These are phyloP conservation scores for Chytriomyces sp. DNA, from an alignment of 192 early-diverging fungal genomes.

Conservation along the genomic window DNA sequence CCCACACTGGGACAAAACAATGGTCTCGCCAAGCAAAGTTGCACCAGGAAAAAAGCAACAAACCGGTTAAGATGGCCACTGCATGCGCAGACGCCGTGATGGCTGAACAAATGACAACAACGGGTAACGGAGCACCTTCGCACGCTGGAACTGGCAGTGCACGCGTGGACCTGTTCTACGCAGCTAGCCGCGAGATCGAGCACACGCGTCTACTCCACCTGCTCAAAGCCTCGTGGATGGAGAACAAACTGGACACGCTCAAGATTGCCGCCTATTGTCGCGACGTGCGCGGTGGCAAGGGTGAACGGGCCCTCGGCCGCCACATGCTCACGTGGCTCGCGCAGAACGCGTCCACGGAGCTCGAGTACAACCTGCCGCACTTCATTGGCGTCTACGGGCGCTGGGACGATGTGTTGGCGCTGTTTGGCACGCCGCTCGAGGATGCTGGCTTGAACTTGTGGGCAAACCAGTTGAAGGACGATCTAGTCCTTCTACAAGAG, in stretches of 20 bases:
- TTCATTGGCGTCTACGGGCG: slow-evolving; percentile 13
- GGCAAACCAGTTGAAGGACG: slow-evolving; percentile 3
- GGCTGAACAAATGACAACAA: too few relatives aligned
- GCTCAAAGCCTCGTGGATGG: not conserved
- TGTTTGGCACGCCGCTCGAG: slow-evolving; percentile 12
- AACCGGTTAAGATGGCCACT: too few relatives aligned
- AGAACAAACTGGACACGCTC: slow-evolving; percentile 10
- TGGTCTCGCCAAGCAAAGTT: too few relatives aligned
- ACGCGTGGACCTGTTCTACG: slow-evolving; percentile 28
- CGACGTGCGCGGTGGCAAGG: slow-evolving; percentile 25
- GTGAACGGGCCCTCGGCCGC: slow-evolving; percentile 9
- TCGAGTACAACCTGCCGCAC: not conserved
- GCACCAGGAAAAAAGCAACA: too few relatives aligned
- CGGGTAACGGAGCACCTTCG: slow-evolving; percentile 28
- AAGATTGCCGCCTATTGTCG: slow-evolving; percentile 15
- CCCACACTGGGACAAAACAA: too few relatives aligned
- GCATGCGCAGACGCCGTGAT: too few relatives aligned
- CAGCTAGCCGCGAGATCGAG: slow-evolving; percentile 8
- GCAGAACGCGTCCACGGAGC: not conserved
- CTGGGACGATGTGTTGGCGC: slow-evolving; percentile 21
- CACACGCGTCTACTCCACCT: not conserved
- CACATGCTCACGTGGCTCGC: slow-evolving; percentile 18
- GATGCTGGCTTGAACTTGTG: not conserved
- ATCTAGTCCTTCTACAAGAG: not conserved
- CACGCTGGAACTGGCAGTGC: slow-evolving; percentile 16